Evolutionary conservation across 2,329 filamentous ascomycete species (phyloP).

Genomic region (Aureobasidium sp.): DNA sequence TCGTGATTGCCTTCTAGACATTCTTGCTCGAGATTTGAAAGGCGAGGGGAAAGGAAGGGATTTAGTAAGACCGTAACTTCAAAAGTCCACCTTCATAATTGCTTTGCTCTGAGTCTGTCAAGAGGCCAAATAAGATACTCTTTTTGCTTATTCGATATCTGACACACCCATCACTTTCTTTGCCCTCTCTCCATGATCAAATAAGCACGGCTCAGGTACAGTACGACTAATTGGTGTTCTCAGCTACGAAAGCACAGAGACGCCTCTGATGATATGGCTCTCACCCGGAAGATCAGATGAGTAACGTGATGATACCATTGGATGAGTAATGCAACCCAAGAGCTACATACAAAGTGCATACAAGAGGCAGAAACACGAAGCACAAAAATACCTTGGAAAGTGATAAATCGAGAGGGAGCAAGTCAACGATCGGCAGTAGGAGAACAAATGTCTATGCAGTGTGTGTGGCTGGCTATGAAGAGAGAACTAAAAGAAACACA

Average conservation of each 20-base stretch:
- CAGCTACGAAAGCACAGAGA: no score
- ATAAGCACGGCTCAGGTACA: no score
- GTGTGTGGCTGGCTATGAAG: background rate
- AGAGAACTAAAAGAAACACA: background rate
- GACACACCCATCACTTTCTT: no score
- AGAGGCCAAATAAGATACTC: background rate
- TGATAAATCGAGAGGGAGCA: background rate
- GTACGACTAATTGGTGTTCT: no score
- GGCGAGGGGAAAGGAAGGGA: background rate
- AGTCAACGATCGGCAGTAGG: background rate
- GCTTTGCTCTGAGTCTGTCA: background rate
- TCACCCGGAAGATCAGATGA: no score
- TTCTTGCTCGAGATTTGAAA: background rate
- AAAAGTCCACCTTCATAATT: no score
- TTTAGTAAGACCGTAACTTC: no score
- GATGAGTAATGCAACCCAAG: no score
- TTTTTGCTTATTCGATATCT: background rate
- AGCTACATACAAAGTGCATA: background rate
- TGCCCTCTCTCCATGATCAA: no score
- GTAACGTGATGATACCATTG: no score
- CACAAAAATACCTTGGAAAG: background rate
- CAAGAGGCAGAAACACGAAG: background rate
- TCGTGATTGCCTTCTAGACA: background rate
- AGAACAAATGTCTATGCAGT: slow-evolving; percentile 9
- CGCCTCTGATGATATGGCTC: no score